Percentiles rank a stretch among this genome's conserved stretches.
phyloP scores from a whole-genome alignment of 2,329 filamentous ascomycete genomes.

The Pyricularia pennisetigena region DNA sequence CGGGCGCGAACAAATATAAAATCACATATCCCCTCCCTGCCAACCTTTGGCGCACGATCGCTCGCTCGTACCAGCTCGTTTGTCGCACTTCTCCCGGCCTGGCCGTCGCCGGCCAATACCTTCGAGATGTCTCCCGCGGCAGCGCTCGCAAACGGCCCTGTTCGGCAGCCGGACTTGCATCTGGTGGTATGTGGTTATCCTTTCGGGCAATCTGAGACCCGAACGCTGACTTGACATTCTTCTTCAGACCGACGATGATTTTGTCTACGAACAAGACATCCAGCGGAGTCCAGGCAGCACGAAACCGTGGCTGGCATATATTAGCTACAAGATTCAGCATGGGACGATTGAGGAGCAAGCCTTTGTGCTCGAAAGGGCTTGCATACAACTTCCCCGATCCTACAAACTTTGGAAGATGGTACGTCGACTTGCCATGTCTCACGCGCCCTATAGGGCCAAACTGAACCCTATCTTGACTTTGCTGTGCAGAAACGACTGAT shows the following conservation, averaged over 20 bases:
- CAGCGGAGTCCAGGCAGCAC: constrained; percentile 75
- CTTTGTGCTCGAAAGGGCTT: constrained; percentile 81
- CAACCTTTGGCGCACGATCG: neutral
- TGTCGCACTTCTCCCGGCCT: neutral
- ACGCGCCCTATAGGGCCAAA: neutral
- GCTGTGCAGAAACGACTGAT: constrained; percentile 3
- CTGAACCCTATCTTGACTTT: neutral
- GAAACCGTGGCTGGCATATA: constrained; percentile 92
- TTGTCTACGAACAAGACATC: constrained; percentile 93
- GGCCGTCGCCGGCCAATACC: neutral
- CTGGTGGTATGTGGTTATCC: constrained; percentile 30
- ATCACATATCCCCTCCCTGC: neutral
- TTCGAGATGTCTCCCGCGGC: neutral
- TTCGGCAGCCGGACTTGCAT: constrained; percentile 29
- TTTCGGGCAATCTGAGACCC: neutral
- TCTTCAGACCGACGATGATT: constrained; percentile 62
- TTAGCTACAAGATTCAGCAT: constrained; percentile 82
- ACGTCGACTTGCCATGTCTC: constrained; percentile 13
- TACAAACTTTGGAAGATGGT: constrained; percentile 99
- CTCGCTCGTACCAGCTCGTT: neutral
- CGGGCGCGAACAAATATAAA: neutral
- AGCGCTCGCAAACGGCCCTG: neutral
- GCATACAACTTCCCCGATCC: constrained; percentile 78
- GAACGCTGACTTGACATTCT: neutral
- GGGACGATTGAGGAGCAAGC: constrained; percentile 80